Conservation (phyloP, 805 yeast species). For the Diddensiella santjacobensis region DNA sequence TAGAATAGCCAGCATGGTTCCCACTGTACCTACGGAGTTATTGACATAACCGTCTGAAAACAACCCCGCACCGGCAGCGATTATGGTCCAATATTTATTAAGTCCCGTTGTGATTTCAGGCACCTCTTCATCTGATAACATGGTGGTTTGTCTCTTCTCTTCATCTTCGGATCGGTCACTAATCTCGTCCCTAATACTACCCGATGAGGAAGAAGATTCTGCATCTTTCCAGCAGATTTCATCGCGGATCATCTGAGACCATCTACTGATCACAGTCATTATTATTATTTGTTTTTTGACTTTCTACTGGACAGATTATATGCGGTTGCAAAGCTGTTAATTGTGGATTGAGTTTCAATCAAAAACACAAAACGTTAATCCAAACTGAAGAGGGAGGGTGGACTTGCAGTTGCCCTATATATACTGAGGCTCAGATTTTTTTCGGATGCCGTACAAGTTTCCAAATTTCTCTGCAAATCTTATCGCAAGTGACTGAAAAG, state of each 20-base stretch:
- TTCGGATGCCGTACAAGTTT: too few relatives aligned
- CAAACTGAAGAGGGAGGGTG: too few relatives aligned
- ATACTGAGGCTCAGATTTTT: too few relatives aligned
- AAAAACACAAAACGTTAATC: too few relatives aligned
- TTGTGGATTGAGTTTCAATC: too few relatives aligned
- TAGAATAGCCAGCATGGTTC: constrained; percentile 60
- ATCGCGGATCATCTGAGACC: neutral
- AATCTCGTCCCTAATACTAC: neutral
- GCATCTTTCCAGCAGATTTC: neutral
- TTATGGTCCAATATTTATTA: constrained; percentile 51
- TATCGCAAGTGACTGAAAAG: too few relatives aligned
- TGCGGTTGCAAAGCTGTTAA: too few relatives aligned
- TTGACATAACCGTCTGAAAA: constrained; percentile 91
- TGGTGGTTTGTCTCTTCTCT: neutral
- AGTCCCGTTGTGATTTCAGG: neutral
- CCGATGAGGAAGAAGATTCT: neutral
- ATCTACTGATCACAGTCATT: constrained; percentile 1
- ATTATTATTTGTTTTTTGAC: too few relatives aligned
- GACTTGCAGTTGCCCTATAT: too few relatives aligned
- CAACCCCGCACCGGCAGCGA: constrained; percentile 85
- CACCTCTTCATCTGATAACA: neutral
- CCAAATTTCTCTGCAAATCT: too few relatives aligned
- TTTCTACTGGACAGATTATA: too few relatives aligned
- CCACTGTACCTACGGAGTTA: constrained; percentile 72
- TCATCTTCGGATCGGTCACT: neutral